phyloP scores from a whole-genome alignment of 495 filamentous ascomycete genomes.

The Cairneyella variabilis region DNA sequence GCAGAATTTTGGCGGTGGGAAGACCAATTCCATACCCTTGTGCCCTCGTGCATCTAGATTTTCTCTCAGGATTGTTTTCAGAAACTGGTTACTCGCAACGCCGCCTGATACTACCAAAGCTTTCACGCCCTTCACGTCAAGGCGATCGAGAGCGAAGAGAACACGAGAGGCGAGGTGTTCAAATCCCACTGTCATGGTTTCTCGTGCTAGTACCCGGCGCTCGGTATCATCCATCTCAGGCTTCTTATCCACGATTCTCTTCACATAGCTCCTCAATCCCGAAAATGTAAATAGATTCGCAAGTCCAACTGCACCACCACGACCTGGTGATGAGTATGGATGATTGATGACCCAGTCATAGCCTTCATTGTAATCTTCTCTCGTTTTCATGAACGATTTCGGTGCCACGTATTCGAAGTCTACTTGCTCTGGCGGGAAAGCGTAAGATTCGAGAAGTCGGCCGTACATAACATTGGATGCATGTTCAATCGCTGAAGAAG shows the following conservation, averaged over 20 bases:
- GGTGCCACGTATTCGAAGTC: conserved; percentile 58
- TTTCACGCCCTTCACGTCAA: conserved; percentile 32
- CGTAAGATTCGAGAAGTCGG: conserved; percentile 69
- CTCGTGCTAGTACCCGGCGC: conserved; percentile 60
- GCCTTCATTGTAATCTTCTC: too few relatives aligned
- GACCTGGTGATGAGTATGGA: conserved; percentile 46
- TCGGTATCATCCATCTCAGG: conserved; percentile 42
- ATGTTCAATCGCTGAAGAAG: conserved; percentile 24
- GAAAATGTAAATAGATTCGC: conserved; percentile 61
- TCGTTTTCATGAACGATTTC: not conserved
- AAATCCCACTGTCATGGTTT: conserved; percentile 75
- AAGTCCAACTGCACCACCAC: conserved; percentile 22
- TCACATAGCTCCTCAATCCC: conserved; percentile 53
- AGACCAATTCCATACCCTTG: conserved; percentile 55
- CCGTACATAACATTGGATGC: conserved; percentile 67
- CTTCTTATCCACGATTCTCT: conserved; percentile 35
- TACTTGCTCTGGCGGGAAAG: conserved; percentile 54
- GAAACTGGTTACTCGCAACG: conserved; percentile 77
- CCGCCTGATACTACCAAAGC: conserved; percentile 84
- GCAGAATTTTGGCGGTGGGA: conserved; percentile 72
- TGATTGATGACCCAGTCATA: conserved; percentile 57
- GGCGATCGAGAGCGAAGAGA: conserved; percentile 53
- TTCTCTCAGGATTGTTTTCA: conserved; percentile 61
- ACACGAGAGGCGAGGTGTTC: conserved; percentile 79
- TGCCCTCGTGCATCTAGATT: conserved; percentile 63